Evolutionary conservation across 1,284 basidiomycete species (phyloP), one percentile per base, ranked within the genome.

Genomic region (Coniferiporia weirii): DNA sequence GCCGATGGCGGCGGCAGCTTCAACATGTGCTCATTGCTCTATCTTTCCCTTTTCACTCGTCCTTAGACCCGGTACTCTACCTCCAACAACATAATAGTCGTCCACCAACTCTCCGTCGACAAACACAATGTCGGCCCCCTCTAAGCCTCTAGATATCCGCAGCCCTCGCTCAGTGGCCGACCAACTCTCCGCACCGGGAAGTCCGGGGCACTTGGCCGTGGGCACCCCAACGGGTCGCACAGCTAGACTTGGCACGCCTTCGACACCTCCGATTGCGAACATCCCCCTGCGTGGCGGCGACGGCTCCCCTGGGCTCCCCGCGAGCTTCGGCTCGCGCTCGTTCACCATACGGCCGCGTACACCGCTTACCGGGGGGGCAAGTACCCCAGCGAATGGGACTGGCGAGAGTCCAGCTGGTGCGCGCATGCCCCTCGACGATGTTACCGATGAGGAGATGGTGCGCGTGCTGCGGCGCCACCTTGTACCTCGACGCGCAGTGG

Each of bases 371-470:
- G 54, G 54, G 5, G 60, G 60, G 15, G 38, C 60, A 17, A 58
- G 20, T 40, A 56, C 53, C n/a, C 53, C 53, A 1, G 44, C 46
- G 47, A 19, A 12, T 3, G 27, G 10, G 22, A 17, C 35, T 5
- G 32, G 47, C 15, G 60, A 44, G 15, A 55, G 60, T 43, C 56
- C 56, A 8, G 17, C 44, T 13, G 38, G 47, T 12, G 59, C 54
- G 35, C 36, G 43, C 17, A 9, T 43, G 43, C n/a, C 79, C 61
- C 67, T 87, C 27, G 84, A 88, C 27, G 82, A 79, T 20, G 72
- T 88, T 43, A 76, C 84, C 0, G 87, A 90, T 46, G 89, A 91
- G 65, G 91, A 95, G 68, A 96, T 94, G 75, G 87, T 87, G 1
- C 82, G 82, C 64, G 84, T 96, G 0, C 73, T 97, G 12, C 76